Conservation (phyloP, 306 rosid genomes). For the Cercis canadensis region DNA sequence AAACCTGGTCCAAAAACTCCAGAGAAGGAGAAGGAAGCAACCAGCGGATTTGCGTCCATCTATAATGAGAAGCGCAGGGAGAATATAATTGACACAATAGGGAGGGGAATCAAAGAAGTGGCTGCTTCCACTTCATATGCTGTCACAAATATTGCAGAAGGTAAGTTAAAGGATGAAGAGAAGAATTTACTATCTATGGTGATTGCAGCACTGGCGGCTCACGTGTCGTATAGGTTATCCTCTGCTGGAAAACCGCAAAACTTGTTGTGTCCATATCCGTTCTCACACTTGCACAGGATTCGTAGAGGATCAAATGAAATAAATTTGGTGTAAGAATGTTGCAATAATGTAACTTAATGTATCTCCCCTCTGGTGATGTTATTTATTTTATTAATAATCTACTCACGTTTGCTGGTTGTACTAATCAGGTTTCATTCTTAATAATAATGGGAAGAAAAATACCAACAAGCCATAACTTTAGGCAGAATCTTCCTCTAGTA, state of each 20-base stretch:
- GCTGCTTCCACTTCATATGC: constrained; percentile 33
- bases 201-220: constrained; percentile 60
- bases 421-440: too few relatives aligned
- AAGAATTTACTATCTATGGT: constrained; percentile 52
- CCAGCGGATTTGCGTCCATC: neutral
- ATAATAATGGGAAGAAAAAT: too few relatives aligned
- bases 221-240: constrained; percentile 42
- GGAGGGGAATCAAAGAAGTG: constrained; percentile 41
- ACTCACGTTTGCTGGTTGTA: too few relatives aligned
- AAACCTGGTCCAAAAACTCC: constrained; percentile 14
- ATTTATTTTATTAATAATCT: too few relatives aligned
- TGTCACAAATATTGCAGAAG: constrained; percentile 36
- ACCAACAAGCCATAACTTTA: too few relatives aligned
- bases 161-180: constrained; percentile 49
- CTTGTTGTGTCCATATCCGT: constrained; percentile 11
- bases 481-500: too few relatives aligned
- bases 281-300: neutral
- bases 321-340: neutral
- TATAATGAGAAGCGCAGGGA: constrained; percentile 19
- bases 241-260: constrained; percentile 43
- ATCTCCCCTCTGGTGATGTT: too few relatives aligned
- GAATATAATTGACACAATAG: constrained; percentile 12
- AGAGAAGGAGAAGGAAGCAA: constrained; percentile 23
- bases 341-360: neutral
- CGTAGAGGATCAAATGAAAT: constrained; percentile 7